phyloP scores from a whole-genome alignment of 306 rosid genomes.

The Cucumis melo region DNA sequence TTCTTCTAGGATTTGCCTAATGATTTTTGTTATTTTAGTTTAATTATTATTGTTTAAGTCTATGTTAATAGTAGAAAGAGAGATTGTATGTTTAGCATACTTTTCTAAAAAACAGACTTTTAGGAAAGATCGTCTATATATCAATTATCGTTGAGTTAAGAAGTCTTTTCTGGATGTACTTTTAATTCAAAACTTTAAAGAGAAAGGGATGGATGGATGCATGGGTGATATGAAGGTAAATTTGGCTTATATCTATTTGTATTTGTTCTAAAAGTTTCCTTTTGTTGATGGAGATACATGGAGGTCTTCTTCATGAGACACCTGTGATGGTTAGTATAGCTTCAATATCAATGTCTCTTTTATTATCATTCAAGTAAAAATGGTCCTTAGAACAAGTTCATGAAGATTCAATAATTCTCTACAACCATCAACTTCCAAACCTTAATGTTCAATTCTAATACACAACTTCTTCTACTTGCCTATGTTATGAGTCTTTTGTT shows the following conservation, averaged over 20 bases:
- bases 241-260: neutral
- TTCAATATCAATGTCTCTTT: neutral
- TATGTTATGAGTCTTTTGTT: neutral
- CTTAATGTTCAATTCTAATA: neutral
- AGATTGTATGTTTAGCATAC: too few relatives aligned
- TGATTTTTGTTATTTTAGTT: neutral
- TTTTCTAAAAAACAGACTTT: too few relatives aligned
- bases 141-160: too few relatives aligned
- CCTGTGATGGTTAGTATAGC: neutral
- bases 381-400: constrained; percentile 3
- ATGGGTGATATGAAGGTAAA: neutral
- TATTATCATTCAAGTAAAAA: neutral
- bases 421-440: constrained; percentile 4
- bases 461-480: neutral
- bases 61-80: neutral
- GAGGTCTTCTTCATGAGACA: neutral
- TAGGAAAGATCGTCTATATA: too few relatives aligned
- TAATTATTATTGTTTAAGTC: neutral
- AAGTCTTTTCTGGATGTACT: too few relatives aligned
- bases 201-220: neutral
- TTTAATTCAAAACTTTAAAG: neutral
- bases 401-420: constrained; percentile 2
- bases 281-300: neutral
- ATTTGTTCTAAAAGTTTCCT: constrained; percentile 5
- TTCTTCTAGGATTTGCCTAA: neutral